Evolutionary conservation across 805 yeast species (phyloP).

Genomic region (Starmerella geochares): DNA sequence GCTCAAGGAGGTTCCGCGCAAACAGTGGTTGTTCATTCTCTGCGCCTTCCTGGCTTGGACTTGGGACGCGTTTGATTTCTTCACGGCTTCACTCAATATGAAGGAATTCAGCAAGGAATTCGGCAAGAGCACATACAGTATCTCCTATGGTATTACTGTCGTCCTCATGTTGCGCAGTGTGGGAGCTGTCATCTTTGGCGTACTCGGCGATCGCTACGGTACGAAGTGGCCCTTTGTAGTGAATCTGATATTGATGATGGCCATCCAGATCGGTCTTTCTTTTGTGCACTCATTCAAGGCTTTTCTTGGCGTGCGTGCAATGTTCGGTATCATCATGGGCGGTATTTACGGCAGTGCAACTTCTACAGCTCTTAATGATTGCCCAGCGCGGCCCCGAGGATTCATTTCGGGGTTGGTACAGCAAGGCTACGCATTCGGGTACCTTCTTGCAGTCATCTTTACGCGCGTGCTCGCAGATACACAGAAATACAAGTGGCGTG

Average conservation of each 20-base stretch:
- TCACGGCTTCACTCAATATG: constrained; percentile 49
- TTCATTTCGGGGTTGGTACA: constrained; percentile 61
- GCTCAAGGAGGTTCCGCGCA: constrained; percentile 38
- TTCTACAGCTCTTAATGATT: constrained; percentile 57
- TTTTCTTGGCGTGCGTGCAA: constrained; percentile 51
- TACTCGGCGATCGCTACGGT: constrained; percentile 52
- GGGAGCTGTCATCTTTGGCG: constrained; percentile 60
- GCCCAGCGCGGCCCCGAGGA: constrained; percentile 51
- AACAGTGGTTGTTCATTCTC: constrained; percentile 52
- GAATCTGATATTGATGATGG: constrained; percentile 43
- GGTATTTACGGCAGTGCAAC: constrained; percentile 58
- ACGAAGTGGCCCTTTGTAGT: constrained; percentile 55
- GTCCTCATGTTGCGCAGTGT: constrained; percentile 63
- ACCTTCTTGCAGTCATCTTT: constrained; percentile 54
- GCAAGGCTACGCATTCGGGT: constrained; percentile 70
- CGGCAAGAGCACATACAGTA: constrained; percentile 37
- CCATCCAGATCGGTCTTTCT: constrained; percentile 56
- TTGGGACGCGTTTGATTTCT: constrained; percentile 64
- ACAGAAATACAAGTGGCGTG: constrained; percentile 51
- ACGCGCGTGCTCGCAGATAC: constrained; percentile 47
- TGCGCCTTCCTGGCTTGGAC: constrained; percentile 61
- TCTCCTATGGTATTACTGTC: constrained; percentile 65
- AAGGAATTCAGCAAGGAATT: constrained; percentile 42
- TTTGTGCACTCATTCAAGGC: constrained; percentile 49
- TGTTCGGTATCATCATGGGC: constrained; percentile 64